Conservation (phyloP, 176 grass and related monocot genomes). For the Carex parvula region DNA sequence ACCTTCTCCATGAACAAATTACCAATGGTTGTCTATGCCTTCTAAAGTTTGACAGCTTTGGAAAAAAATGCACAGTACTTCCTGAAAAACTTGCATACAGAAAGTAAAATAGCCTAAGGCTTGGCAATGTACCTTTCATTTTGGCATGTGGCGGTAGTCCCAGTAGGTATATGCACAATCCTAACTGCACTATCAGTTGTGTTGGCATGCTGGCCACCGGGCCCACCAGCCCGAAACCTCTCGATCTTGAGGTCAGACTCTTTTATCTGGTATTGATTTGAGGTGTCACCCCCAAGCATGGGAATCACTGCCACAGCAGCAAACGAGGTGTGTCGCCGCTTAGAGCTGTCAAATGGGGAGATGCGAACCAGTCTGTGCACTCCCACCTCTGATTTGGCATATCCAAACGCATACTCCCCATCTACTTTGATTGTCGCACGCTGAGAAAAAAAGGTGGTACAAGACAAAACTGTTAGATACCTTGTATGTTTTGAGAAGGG, state of each 20-base stretch:
- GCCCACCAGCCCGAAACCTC: slow-evolving; percentile 76
- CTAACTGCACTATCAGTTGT: slow-evolving; percentile 94
- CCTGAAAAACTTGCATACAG: not conserved
- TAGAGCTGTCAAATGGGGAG: slow-evolving; percentile 93
- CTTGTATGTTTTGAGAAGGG: not conserved
- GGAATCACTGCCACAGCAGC: slow-evolving; percentile 91
- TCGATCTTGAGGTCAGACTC: slow-evolving; percentile 91
- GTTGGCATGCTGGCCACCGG: slow-evolving; percentile 93
- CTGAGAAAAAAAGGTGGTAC: slow-evolving; percentile 31
- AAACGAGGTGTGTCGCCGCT: slow-evolving; percentile 87
- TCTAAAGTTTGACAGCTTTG: not conserved
- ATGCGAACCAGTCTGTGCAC: slow-evolving; percentile 82
- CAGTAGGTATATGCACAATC: slow-evolving; percentile 91
- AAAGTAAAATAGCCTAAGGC: not conserved
- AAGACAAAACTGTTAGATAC: slow-evolving; percentile 4
- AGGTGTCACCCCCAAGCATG: slow-evolving; percentile 54
- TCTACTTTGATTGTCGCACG: slow-evolving; percentile 92
- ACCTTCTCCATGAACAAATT: not conserved
- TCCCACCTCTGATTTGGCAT: slow-evolving; percentile 89
- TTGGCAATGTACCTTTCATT: slow-evolving; percentile 78
- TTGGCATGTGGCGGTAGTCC: slow-evolving; percentile 78
- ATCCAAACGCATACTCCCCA: slow-evolving; percentile 86
- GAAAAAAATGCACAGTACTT: not conserved
- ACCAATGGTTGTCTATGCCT: not conserved
- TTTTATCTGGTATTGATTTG: slow-evolving; percentile 74